phyloP scores from a whole-genome alignment of 345 rosid species.

The Hypericum perforatum region DNA sequence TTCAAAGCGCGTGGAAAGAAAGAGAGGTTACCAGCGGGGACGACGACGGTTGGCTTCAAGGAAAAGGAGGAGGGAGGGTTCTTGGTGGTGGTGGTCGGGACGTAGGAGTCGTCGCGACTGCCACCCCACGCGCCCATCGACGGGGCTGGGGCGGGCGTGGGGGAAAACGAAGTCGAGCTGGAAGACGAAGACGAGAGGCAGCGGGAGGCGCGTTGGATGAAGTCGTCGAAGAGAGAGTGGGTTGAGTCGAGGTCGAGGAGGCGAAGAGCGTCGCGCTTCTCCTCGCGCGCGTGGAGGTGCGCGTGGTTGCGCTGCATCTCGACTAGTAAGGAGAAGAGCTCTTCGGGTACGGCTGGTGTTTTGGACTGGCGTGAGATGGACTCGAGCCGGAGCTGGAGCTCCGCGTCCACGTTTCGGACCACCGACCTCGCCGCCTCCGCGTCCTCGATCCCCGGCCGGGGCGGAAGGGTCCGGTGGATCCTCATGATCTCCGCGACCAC shows the following conservation, averaged over 20 bases:
- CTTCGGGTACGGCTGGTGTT: slow-evolving; percentile 49
- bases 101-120: not conserved
- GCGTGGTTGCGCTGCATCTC: slow-evolving; percentile 67
- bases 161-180: slow-evolving; percentile 11
- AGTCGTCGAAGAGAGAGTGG: slow-evolving; percentile 64
- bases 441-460: slow-evolving; percentile 67
- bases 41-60: no score
- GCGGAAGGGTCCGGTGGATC: slow-evolving; percentile 70
- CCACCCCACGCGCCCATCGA: slow-evolving; percentile 1
- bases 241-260: slow-evolving; percentile 65
- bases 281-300: slow-evolving; percentile 53
- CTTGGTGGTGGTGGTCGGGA: not conserved
- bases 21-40: no score
- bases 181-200: slow-evolving; percentile 26
- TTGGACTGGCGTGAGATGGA: slow-evolving; percentile 44
- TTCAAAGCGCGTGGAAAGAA: no score
- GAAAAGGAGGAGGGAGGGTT: no score
- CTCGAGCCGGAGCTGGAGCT: slow-evolving; percentile 52
- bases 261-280: slow-evolving; percentile 58
- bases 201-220: slow-evolving; percentile 70
- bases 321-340: slow-evolving; percentile 50
- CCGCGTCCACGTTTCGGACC: slow-evolving; percentile 65
- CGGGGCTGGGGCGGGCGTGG: slow-evolving; percentile 20
- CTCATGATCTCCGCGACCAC: slow-evolving; percentile 82
- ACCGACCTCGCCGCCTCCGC: slow-evolving; percentile 59